Conservation (phyloP, 345 rosid genomes). For the Combretum micranthum region DNA sequence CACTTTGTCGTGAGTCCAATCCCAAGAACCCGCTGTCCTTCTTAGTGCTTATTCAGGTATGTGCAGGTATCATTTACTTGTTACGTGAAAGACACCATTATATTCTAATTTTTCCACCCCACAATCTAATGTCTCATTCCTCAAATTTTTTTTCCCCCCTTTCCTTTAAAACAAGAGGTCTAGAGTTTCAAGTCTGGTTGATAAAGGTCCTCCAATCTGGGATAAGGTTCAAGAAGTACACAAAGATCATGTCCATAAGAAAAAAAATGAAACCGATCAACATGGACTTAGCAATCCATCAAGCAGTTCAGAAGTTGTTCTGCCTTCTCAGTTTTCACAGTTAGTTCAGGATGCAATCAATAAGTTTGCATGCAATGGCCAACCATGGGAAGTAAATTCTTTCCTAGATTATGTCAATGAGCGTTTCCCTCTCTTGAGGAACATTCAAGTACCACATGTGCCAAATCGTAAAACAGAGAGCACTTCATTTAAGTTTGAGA, state of each 20-base stretch:
- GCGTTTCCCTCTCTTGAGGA: slow-evolving; percentile 36
- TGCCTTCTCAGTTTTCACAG: slow-evolving; percentile 34
- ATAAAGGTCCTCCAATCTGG: slow-evolving; percentile 70
- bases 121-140: not conserved
- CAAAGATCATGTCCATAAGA: slow-evolving; percentile 22
- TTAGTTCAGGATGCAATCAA: slow-evolving; percentile 38
- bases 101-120: too few relatives aligned
- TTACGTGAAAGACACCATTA: too few relatives aligned
- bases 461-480: slow-evolving; percentile 34
- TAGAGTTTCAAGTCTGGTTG: slow-evolving; percentile 69
- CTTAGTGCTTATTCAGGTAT: slow-evolving; percentile 87
- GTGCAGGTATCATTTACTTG: slow-evolving; percentile 6
- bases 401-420: slow-evolving; percentile 50
- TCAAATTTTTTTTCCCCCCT: slow-evolving; percentile 10
- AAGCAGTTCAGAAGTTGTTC: slow-evolving; percentile 24
- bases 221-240: slow-evolving; percentile 35
- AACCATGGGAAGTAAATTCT: slow-evolving; percentile 35
- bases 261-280: slow-evolving; percentile 26
- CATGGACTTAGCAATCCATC: slow-evolving; percentile 22
- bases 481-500: slow-evolving; percentile 33
- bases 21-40: slow-evolving; percentile 71
- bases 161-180: slow-evolving; percentile 57
- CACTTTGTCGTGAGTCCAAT: slow-evolving; percentile 80
- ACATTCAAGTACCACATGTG: slow-evolving; percentile 28
- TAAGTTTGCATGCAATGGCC: slow-evolving; percentile 33